Evolutionary conservation across 495 filamentous ascomycete genomes (phyloP), one percentile per base, ranked within the genome.

Genomic region (Chaetomium fimeti): DNA sequence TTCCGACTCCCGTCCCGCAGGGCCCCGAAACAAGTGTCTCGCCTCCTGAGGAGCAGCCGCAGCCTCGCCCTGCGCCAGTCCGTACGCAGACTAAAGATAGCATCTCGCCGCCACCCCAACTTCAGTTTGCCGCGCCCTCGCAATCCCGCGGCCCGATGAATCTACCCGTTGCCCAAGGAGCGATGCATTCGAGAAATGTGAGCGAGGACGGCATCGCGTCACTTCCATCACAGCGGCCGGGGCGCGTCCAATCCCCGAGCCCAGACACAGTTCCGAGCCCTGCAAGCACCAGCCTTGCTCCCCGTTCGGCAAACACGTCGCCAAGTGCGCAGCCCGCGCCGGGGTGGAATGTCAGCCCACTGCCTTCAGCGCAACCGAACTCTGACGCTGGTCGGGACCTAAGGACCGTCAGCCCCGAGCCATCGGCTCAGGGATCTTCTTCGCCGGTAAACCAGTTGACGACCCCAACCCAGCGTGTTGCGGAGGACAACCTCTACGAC

Each of bases 401-500:
- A 20, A 66, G 68, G 28, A 54, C 69, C 25, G 64, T 71, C 56
- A 76, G 75, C 60, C 73, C 76, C 5, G 67, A 69, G 22, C 68
- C 66, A 32, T 42, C 66, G 11, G 56, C 45, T 3, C 68, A 70
- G 25, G 8, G 32, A 9, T 36, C 38, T 65, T 20, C 42, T 58
- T 49, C 67, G 24, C 59, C 67, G 2, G 36, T 22, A 3, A 13
- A 67, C 24, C 54, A 60, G 5, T 29, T 59, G 53, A n/a, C 62
- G 28, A 47, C 64, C 38, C 27, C 59, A 43, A 38, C 42, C 0
- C 62, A 61, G 15, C 58, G 61, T 52, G 67, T 67, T 3, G 68
- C 57, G 1, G 75, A 77, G 15, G 74, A 78, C 1, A 78, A 81
- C 49, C 74, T 82, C 9, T 80, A 81, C 58, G 75, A 79, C 42